Evolutionary conservation across 805 yeast species (phyloP), one percentile per base, ranked within the genome.

Genomic region (Saturnispora hagleri): DNA sequence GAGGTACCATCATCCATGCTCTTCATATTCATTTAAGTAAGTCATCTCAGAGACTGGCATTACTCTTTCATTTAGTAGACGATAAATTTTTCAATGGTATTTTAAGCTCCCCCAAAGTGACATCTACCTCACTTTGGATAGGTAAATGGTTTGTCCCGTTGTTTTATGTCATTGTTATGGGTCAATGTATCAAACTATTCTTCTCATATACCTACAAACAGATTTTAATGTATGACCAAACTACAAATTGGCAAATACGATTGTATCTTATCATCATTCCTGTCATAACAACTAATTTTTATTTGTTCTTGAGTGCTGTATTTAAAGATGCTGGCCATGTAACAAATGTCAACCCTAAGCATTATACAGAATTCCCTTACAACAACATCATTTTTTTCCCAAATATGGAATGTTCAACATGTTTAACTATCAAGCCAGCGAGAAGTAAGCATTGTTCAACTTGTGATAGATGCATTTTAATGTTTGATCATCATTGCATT

Each of bases 381-480:
- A 74, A 79, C 59, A 67, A 69, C 17, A 55, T 78, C 43, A 73
- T 77, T 34, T 79, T 69, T 60, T 73, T 69, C 51, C 55, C 60
- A 20, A 61, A 60, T 31, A 64, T 60, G 26, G 47, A 51, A 17
- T 75, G 80, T 58, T 26, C 62, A 12, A 76, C 84, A 1, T 88
- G 96, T 60, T 64, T 75, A 10, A 68, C 76, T 42, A 80, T 86
- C 81, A 71, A 90, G 55, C 80, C 86, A 13, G 89, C 95, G 1
- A 69, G 95, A 52, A 72, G 88, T 6, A 81, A 85, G 55, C 96
- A 88, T 65, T 88, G 96, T 61, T 71, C 81, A 1, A 71, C 71
- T 3, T 88, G 95, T 66, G 78, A 79, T 55, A 71, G 72, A 7
- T 88, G 96, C 60, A 70, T 86, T 18, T 64, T 77, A 10, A 59